Percentiles rank a stretch among this genome's conserved stretches.
phyloP scores from a whole-genome alignment of 768 basidiomycete species.

The Cystobasidium ongulense region DNA sequence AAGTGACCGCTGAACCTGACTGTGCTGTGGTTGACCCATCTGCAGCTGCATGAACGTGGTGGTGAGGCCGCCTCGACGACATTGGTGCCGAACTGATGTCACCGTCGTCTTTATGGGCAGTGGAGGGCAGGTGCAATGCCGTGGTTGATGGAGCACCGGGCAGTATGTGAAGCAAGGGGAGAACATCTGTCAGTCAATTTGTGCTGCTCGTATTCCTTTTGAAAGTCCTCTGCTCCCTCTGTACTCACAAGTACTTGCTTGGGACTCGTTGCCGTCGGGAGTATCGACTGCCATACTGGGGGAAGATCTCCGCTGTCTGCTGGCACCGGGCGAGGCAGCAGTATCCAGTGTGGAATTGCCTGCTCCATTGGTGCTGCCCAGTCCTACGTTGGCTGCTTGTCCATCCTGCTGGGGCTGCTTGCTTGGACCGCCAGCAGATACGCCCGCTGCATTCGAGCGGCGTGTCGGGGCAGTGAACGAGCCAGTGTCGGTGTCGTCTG shows the following conservation, averaged over 20 bases:
- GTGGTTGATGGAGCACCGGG: not conserved
- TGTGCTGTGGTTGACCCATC: not conserved
- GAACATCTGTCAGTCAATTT: too few species aligned
- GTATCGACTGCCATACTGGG: constrained; percentile 16
- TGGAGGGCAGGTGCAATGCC: too few species aligned
- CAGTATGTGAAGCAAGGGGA: too few species aligned
- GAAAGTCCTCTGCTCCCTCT: too few species aligned
- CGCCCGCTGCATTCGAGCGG: not conserved
- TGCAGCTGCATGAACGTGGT: constrained; percentile 10
- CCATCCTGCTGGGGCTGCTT: not conserved
- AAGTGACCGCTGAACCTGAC: not conserved
- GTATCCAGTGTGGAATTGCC: not conserved
- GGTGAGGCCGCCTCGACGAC: not conserved
- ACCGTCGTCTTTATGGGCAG: constrained; percentile 31
- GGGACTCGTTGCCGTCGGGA: constrained; percentile 12
- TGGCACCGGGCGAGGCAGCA: not conserved
- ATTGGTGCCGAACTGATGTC: constrained; percentile 31
- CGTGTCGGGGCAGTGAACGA: constrained; percentile 27
- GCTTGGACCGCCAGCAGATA: not conserved
- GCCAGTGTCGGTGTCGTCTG: constrained; percentile 30
- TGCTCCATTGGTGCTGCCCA: not conserved
- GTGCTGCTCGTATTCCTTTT: too few species aligned
- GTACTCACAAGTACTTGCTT: constrained; percentile 22
- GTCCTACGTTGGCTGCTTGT: not conserved
- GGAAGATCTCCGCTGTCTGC: not conserved